Base-by-base conservation (phyloP, 176 grass and related monocot species). In the Lolium perenne region DNA sequence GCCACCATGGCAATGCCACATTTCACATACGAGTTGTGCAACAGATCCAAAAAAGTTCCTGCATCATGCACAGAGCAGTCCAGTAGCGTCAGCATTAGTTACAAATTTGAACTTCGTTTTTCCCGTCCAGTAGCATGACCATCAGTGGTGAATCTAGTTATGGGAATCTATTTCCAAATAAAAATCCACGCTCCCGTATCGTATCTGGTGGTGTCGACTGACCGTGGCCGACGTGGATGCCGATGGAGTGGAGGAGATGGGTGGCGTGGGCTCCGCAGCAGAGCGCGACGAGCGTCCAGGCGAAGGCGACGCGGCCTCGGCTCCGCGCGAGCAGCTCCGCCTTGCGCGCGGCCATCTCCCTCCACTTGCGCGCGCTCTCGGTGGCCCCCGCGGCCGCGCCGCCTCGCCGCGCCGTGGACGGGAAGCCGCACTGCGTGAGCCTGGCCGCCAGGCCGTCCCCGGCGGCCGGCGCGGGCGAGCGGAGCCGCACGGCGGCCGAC, bases 271-370 rank as follows among this genome's bases (percentile, higher is more conserved):
- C 81, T 62, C 96, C 96, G 79, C 96, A 98, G 92, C 96, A 98
- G 74, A 98, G 92, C 29, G 96, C 96, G 35, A 98, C 96, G 84
- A 98, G 96, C 89, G 96, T 98, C 96, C 93, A 98, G 3, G 96
- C 96, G 80, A 98, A 94, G 7, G 79, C 88, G 17, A 98, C 93
- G 54, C 91, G 90, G 0, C 91, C 93, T 18, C 93, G 80, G 86
- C 90, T 98, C 81, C 79, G 87, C 9, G 87, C 82, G 63, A 98
- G 87, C 83, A 98, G 87, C 18, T 95, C 88, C 81, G 88, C 84
- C 85, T 98, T 98, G 83, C 93, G 87, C 78, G 91, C 90, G 15
- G 86, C 90, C 93, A 98, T 95, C 84, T 95, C 93, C 91, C 48
- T 91, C 96, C 93, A 95, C 85, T 95, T 98, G 77, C 80, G 88